These are phyloP conservation scores for Clavaria fumosa DNA, from an alignment of 768 basidiomycete species.

Conservation along the genomic window DNA sequence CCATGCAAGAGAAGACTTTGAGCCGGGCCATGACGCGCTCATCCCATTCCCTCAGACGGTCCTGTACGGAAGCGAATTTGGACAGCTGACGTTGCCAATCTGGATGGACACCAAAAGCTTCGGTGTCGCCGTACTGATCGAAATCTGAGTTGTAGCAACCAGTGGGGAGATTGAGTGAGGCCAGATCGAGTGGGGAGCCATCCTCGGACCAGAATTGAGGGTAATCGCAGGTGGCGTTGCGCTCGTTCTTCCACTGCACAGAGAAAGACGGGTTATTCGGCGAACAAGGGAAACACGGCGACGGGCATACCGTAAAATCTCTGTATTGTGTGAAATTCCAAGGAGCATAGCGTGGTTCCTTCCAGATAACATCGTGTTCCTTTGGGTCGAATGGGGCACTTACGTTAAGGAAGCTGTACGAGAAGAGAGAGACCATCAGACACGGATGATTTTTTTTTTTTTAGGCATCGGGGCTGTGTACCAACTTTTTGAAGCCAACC, in stretches of 20 bases:
- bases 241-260: conserved; percentile 44
- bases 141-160: conserved; percentile 80
- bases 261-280: conserved; percentile 5
- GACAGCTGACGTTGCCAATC: conserved; percentile 89
- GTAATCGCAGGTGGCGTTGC: conserved; percentile 58
- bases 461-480: neutral
- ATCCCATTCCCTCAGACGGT: conserved; percentile 89
- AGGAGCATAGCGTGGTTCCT: conserved; percentile 56
- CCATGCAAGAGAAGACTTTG: conserved; percentile 67
- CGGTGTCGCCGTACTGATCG: conserved; percentile 94
- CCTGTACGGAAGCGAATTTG: conserved; percentile 93
- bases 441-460: no score
- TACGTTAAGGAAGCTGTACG: conserved; percentile 50
- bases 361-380: conserved; percentile 66
- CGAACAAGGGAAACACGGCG: conserved; percentile 1
- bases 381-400: conserved; percentile 67
- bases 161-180: no score
- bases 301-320: conserved; percentile 50
- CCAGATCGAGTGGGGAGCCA: conserved; percentile 44
- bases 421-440: conserved; percentile 6
- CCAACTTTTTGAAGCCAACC: conserved; percentile 68
- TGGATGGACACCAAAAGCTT: conserved; percentile 92
- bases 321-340: conserved; percentile 80
- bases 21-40: conserved; percentile 67
- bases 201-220: conserved; percentile 74